Percentiles rank a stretch among this genome's conserved stretches.
These are phyloP conservation scores for Microdochium nivale DNA, from an alignment of 2,329 filamentous ascomycete genomes.

Conservation along the genomic window DNA sequence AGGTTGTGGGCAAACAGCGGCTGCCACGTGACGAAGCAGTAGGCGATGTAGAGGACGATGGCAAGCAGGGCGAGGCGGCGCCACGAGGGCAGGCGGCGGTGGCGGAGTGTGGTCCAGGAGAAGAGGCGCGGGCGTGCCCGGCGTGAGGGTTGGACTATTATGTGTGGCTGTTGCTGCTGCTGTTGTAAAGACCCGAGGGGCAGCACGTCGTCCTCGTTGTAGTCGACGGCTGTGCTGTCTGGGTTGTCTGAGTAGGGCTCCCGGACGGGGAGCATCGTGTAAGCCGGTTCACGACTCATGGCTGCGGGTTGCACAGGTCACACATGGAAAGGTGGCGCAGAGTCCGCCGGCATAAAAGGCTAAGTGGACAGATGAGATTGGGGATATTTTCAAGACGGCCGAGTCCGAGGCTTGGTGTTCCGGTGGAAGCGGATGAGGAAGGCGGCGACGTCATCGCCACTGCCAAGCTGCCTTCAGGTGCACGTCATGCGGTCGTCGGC, in stretches of 20 bases:
- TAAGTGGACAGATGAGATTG: too few species aligned
- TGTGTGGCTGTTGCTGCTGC: background rate
- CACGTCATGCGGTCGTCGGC: background rate
- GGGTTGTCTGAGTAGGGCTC: background rate
- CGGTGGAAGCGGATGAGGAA: background rate
- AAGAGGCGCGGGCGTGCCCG: background rate
- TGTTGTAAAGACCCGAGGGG: background rate
- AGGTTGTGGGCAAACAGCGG: conserved; percentile 35
- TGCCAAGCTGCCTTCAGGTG: background rate
- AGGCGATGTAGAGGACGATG: conserved; percentile 24
- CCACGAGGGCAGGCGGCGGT: background rate
- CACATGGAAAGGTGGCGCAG: background rate
- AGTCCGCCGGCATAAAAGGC: background rate
- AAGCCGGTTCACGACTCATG: background rate
- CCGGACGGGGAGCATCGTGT: background rate
- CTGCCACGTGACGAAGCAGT: conserved; percentile 27
- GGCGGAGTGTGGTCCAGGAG: background rate
- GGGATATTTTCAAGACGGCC: background rate
- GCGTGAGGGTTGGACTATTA: background rate
- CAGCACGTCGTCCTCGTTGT: background rate
- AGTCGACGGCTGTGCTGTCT: background rate
- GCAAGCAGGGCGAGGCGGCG: background rate
- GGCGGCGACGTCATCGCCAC: background rate
- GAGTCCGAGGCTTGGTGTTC: background rate
- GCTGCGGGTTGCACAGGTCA: background rate